Base-by-base conservation (phyloP, 305 asterid species). In the Lippia alba region DNA sequence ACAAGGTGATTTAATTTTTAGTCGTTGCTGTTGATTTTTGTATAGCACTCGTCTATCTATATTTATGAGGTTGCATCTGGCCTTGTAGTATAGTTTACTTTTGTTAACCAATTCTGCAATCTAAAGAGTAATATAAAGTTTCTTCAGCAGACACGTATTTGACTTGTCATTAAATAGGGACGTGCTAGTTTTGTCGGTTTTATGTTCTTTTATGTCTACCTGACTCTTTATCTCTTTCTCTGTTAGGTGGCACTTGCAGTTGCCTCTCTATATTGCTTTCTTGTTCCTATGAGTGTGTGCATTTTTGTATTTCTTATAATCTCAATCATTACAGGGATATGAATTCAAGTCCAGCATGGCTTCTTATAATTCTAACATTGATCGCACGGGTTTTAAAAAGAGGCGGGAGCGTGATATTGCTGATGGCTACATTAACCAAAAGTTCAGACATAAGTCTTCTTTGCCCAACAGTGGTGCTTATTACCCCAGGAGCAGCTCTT, bases 1-100 rank as follows among this genome's bases (percentile, higher is more conserved):
- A 70, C 78, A 75, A 74, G 70, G 98, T 90, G 76, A 79, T 85
- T 73, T 17, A 62, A 71, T 61, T 66, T 69, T 39, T 63, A 14
- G 46, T 53, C 8, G 19, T 66, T 64, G 9, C 53, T 62, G 64
- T 44, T 48, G 24, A 14, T 24, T 66, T 49, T 40, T 48, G 1
- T 33, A 18, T 15, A 18, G 19, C 41, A 58, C 53, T 68, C 62
- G 46, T 53, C 44, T 50, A 16, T 62, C 40, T 65, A 5, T 36
- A 4, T 1, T 66, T 20, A 30, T 33, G 39, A 49, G 33, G 55
- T 24, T 50, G 56, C 56, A 49, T 65, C 41, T 45, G 20, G 59
- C 5, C 39, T 16, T 56, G 6, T 19, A 32, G 15, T 30, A 9
- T 11, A 41, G 12, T 59, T 41, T 44, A 44, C 4, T 5, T 44